Conservation (phyloP, 768 basidiomycete species). For the Termitomyces sp. region DNA sequence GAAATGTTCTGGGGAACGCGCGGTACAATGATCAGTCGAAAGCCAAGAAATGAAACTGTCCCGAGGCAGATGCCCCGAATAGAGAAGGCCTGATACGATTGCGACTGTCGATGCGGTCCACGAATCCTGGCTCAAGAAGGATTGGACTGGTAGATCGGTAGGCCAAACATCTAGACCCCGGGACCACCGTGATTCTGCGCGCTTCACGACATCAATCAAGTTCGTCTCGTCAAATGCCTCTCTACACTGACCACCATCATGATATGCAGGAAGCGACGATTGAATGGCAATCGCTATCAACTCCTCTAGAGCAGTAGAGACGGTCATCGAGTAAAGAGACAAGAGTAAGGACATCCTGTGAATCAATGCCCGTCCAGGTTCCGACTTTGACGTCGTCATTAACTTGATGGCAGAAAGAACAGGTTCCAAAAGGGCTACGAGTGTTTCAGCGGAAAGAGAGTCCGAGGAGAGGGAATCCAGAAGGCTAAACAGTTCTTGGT, state of each 20-base stretch:
- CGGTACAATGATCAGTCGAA: constrained; percentile 22
- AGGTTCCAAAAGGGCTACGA: constrained; percentile 28
- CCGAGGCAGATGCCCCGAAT: constrained; percentile 28
- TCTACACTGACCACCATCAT: constrained; percentile 24
- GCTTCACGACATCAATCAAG: constrained; percentile 20
- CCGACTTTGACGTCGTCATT: constrained; percentile 18
- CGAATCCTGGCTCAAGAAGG: constrained; percentile 36
- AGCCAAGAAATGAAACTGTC: constrained; percentile 39
- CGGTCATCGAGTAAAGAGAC: constrained; percentile 25
- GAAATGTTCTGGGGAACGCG: constrained; percentile 27
- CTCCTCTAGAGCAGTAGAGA: constrained; percentile 39
- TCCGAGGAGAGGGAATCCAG: constrained; percentile 47
- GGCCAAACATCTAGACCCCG: constrained; percentile 19
- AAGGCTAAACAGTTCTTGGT: constrained; percentile 37
- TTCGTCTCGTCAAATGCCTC: constrained; percentile 13
- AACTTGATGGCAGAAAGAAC: constrained; percentile 33
- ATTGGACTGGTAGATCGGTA: constrained; percentile 24
- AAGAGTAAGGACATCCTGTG: constrained; percentile 36
- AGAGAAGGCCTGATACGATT: constrained; percentile 43
- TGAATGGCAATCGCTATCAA: constrained; percentile 42
- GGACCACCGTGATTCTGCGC: constrained; percentile 32
- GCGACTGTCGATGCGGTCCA: constrained; percentile 45
- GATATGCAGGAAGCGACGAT: constrained; percentile 35
- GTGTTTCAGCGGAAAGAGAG: constrained; percentile 20
- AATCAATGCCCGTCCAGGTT: constrained; percentile 23